phyloP scores from a whole-genome alignment of 306 rosid genomes.

The Vigna nakashimae region DNA sequence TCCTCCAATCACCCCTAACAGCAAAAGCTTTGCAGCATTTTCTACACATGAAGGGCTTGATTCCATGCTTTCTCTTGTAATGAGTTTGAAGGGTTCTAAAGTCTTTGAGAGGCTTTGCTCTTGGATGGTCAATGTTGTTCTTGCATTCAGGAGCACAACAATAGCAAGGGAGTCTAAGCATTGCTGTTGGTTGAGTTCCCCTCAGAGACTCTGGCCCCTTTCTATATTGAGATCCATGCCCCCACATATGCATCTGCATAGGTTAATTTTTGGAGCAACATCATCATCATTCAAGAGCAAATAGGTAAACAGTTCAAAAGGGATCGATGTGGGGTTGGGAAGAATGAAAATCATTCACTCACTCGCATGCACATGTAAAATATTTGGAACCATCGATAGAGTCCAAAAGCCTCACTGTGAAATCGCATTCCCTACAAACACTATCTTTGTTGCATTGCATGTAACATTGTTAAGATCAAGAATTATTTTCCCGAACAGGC shows the following conservation, averaged over 20 bases:
- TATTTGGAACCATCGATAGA: conserved; percentile 10
- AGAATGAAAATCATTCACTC: conserved; percentile 35
- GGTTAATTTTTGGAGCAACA: background rate
- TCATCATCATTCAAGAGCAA: background rate
- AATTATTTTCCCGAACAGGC: conserved; percentile 28
- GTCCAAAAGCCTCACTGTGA: conserved; percentile 39
- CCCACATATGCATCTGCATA: conserved; percentile 96
- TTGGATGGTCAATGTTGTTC: conserved; percentile 95
- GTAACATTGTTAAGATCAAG: conserved; percentile 34
- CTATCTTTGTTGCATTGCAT: conserved; percentile 35
- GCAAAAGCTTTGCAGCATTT: conserved; percentile 95
- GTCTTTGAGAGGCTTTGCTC: conserved; percentile 86
- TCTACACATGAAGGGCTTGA: conserved; percentile 84
- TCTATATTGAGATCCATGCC: conserved; percentile 95
- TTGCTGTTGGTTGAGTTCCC: conserved; percentile 93
- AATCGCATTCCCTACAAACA: conserved; percentile 11
- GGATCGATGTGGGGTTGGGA: background rate
- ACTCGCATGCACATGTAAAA: background rate
- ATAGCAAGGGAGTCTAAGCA: conserved; percentile 94
- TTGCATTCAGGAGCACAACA: conserved; percentile 87
- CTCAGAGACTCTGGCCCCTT: conserved; percentile 91
- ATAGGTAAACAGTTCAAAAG: background rate
- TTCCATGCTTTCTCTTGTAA: conserved; percentile 94
- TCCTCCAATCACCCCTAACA: conserved; percentile 96
- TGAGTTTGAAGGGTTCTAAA: conserved; percentile 96